These are phyloP conservation scores for Sporothrix inflata DNA, from an alignment of 2,329 filamentous ascomycete genomes.

Conservation along the genomic window DNA sequence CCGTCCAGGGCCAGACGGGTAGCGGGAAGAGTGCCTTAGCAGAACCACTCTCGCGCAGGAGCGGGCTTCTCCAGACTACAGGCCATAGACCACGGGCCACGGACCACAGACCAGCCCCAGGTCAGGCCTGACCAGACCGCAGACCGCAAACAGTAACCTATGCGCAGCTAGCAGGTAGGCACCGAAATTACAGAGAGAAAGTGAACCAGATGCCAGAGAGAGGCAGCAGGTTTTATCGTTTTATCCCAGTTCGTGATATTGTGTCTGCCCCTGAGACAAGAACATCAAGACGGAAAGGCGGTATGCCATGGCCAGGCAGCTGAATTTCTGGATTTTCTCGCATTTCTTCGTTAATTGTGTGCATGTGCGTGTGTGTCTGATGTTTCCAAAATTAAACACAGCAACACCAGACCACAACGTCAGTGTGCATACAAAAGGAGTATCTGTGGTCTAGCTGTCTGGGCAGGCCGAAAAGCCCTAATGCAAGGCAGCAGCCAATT, in stretches of 20 bases:
- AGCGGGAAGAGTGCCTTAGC: slow-evolving; percentile 21
- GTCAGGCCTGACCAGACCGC: background rate
- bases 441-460: background rate
- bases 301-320: background rate
- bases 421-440: slow-evolving; percentile 12
- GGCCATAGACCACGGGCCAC: background rate
- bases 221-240: slow-evolving; percentile 10
- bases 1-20: background rate
- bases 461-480: slow-evolving; percentile 28
- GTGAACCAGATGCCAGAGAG: background rate
- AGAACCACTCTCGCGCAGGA: slow-evolving; percentile 22
- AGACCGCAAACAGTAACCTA: background rate
- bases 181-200: slow-evolving; percentile 6
- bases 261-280: background rate
- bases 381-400: slow-evolving; percentile 16
- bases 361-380: background rate
- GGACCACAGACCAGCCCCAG: background rate
- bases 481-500: slow-evolving; percentile 33
- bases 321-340: background rate
- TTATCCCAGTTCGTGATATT: background rate
- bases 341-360: background rate
- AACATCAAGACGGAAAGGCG: background rate
- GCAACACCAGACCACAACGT: slow-evolving; percentile 3
- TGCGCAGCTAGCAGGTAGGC: background rate
- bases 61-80: slow-evolving; percentile 15